phyloP scores from a whole-genome alignment of 352 stramenopile species.

The Phytophthora rubi region DNA sequence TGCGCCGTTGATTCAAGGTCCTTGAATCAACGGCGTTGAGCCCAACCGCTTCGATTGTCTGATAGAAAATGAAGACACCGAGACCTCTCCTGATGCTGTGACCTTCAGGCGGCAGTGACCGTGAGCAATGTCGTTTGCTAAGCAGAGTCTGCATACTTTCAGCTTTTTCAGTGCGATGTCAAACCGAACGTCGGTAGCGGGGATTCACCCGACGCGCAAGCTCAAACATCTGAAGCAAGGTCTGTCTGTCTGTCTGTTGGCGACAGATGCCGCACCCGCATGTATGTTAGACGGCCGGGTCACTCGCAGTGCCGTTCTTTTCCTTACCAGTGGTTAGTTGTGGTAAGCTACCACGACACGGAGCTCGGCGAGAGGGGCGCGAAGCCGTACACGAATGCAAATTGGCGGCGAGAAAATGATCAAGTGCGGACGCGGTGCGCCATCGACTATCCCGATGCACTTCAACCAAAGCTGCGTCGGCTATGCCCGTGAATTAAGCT shows the following conservation, averaged over 20 bases:
- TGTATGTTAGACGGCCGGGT: constrained; percentile 17
- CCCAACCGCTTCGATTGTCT: constrained; percentile 16
- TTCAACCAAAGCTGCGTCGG: constrained; percentile 17
- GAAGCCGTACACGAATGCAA: too few species aligned
- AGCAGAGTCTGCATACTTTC: constrained; percentile 7
- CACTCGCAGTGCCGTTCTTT: neutral
- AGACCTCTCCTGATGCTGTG: constrained; percentile 18
- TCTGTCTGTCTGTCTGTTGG: neutral
- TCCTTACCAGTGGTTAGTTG: neutral
- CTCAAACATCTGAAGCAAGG: constrained; percentile 2
- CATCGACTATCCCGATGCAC: constrained; percentile 20
- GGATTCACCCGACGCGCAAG: constrained; percentile 36
- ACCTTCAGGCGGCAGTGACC: neutral
- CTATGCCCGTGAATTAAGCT: constrained; percentile 20
- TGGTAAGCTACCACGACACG: neutral
- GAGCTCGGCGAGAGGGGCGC: neutral
- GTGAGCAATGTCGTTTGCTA: neutral
- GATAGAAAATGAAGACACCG: constrained; percentile 31
- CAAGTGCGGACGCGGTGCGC: neutral
- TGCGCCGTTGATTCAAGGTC: neutral
- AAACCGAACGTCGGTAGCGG: constrained; percentile 23
- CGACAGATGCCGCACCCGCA: constrained; percentile 21
- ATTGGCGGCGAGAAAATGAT: neutral
- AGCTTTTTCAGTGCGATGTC: constrained; percentile 13
- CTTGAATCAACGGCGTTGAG: neutral